Evolutionary conservation across 768 basidiomycete genomes (phyloP).

Genomic region (Collybia mongolica): DNA sequence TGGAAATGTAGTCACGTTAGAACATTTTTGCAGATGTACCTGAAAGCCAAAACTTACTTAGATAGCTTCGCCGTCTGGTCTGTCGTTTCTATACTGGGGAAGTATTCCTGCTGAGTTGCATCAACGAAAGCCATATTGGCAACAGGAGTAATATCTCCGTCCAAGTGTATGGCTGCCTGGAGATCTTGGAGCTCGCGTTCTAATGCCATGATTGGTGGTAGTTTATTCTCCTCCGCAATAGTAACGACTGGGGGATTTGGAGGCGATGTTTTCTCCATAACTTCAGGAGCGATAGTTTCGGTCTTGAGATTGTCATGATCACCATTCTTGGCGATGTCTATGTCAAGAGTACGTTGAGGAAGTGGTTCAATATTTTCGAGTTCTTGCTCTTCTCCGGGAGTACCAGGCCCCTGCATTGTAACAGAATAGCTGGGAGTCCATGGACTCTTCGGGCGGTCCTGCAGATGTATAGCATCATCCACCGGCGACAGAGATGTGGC

Average conservation of each 20-base stretch:
- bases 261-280: too few species aligned
- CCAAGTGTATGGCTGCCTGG: not conserved
- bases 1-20: conserved; percentile 3
- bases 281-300: too few species aligned
- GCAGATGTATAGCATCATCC: not conserved
- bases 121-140: not conserved
- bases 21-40: not conserved
- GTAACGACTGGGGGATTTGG: not conserved
- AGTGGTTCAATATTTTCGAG: conserved; percentile 15
- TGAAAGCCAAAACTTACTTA: conserved; percentile 5
- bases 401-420: conserved; percentile 11
- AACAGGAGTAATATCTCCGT: not conserved
- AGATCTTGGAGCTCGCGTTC: not conserved
- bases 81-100: conserved; percentile 12
- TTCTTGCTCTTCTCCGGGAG: conserved; percentile 7
- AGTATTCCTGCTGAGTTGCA: conserved; percentile 7
- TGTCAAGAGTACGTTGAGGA: conserved; percentile 3
- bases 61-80: conserved; percentile 6
- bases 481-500: not conserved
- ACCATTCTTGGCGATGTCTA: not conserved
- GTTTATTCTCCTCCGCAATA: not conserved
- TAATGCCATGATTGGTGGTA: not conserved
- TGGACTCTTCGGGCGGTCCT: conserved; percentile 10
- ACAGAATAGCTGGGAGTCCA: conserved; percentile 19
- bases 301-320: not conserved